A percentile compares a stretch with the other conserved stretches of the same genome.
Conservation (phyloP, 768 basidiomycete genomes). For the Boletus pseudo-olivaceus region DNA sequence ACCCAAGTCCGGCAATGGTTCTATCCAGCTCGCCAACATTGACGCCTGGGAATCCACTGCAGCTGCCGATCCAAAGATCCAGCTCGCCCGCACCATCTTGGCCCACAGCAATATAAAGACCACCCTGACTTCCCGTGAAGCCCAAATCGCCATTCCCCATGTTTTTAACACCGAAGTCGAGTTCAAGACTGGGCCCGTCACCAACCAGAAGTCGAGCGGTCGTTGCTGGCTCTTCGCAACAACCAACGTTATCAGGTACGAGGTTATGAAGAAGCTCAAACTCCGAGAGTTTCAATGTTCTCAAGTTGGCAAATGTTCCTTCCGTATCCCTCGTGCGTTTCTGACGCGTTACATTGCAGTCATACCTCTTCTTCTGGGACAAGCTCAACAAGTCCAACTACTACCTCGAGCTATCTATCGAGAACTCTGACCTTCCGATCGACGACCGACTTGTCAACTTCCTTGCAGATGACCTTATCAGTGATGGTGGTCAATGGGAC, state of each 20-base stretch:
- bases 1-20: conserved; percentile 52
- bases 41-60: conserved; percentile 65
- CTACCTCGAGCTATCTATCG: conserved; percentile 84
- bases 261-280: conserved; percentile 81
- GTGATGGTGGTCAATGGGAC: conserved; percentile 94
- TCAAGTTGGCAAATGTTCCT: conserved; percentile 47
- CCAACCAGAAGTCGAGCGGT: conserved; percentile 84
- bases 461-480: conserved; percentile 73
- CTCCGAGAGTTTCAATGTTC: conserved; percentile 89
- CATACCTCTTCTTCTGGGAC: conserved; percentile 95
- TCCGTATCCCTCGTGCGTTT: background rate
- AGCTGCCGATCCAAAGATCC: conserved; percentile 53
- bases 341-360: conserved; percentile 37
- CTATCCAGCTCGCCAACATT: conserved; percentile 56
- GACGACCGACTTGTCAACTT: conserved; percentile 81
- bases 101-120: conserved; percentile 63
- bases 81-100: conserved; percentile 75
- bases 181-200: conserved; percentile 80
- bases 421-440: conserved; percentile 73
- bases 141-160: conserved; percentile 61
- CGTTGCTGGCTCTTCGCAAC: conserved; percentile 96
- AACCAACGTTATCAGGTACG: conserved; percentile 80
- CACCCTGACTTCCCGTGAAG: conserved; percentile 60
- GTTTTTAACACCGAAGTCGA: conserved; percentile 81
- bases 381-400: conserved; percentile 90